Evolutionary conservation across 2,329 filamentous ascomycete genomes (phyloP), one percentile per base, ranked within the genome.

Genomic region (Cladophialophora exuberans): DNA sequence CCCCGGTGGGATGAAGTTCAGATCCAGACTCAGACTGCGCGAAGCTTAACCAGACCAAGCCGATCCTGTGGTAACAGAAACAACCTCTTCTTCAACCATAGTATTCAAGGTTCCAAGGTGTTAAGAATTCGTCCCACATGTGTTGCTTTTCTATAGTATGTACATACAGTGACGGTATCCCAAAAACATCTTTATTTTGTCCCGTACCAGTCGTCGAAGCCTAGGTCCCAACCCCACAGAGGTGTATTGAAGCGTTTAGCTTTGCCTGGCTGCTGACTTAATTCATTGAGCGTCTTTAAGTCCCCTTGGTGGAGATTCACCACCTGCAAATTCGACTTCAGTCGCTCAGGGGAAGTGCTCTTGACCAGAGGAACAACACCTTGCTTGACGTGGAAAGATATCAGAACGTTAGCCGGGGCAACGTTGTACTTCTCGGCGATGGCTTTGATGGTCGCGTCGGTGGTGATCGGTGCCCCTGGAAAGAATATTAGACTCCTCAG

Each of bases 371-470:
- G 43, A 23, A 46, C 43, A 9, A 46, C n/a, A 17, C 43, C 43
- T 46, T 33, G 71, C 48, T 70, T 67, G 49, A 72, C 65, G 61
- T 74, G 72, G 70, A 71, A 75, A 60, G 72, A 73, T 52, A 75
- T 62, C 54, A 75, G 60, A 52, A 75, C 67, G 18, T 67, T 65
- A 10, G 72, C 71, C 0, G 70, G 68, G 5, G 66, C 63, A 28
- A 74, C 72, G 2, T 66, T 66, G 44, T 66, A 69, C 63, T 68
- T 72, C 50, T 71, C 61, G 4, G 72, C 70, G 38, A 75, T 70
- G 20, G 68, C 65, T 6, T 10, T 38, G n/a, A 73, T 67, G 26
- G 73, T 69, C 2, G 72, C 67, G 54, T 70, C 60, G 73, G 69
- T 22, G 73, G 56, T 20, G 72, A 72, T 53, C 69, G 70, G 43